Evolutionary conservation across 306 rosid species (phyloP), one percentile per base, ranked within the genome.

Genomic region (Dalbergia cultrata): DNA sequence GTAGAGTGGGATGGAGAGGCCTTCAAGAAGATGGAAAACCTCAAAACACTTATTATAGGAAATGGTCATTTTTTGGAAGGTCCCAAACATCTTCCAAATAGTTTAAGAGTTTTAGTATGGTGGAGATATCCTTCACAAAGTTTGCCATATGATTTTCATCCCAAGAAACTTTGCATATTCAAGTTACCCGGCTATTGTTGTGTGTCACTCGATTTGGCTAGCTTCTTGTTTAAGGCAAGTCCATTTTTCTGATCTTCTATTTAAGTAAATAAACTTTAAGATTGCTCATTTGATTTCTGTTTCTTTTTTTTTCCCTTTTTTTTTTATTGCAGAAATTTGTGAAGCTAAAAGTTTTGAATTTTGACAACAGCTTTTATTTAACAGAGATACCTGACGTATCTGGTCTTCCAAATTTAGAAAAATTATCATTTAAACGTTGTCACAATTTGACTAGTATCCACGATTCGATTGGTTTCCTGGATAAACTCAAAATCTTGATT

Each of bases 301-400:
- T 60, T 60, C 7, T 39, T 53, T 6, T 3, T 7, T 19, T 41
- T 57, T 13, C 14, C 14, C 0, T 9, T 4, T 47, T 12, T 47
- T 47, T 7, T 7, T 19, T 44, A 60, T 5, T 44, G 22, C 72
- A 76, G 80, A 76, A 63, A 52, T 50, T 11, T 12, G 1, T 31
- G 21, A 39, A 16, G 17, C 9, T 67, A 11, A 26, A 3, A 17
- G 8, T 54, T 16, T 57, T 79, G 9, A 58, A 11, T 10, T 3
- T 79, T 6, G 8, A 14, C 0, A 0, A 4, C 5, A 1, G 3
- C 1, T 0, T 6, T 1, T 2, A 0, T 50, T 7, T 50, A 13
- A 9, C 49, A 13, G 8, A 16, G 0, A 62, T 44, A n/a, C 79
- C 26, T 21, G 33, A 74, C 0, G 0, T 61, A 33, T 75, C 61